Base-by-base conservation (phyloP, 23 red algal genomes). In the Rhodosorus marinus region DNA sequence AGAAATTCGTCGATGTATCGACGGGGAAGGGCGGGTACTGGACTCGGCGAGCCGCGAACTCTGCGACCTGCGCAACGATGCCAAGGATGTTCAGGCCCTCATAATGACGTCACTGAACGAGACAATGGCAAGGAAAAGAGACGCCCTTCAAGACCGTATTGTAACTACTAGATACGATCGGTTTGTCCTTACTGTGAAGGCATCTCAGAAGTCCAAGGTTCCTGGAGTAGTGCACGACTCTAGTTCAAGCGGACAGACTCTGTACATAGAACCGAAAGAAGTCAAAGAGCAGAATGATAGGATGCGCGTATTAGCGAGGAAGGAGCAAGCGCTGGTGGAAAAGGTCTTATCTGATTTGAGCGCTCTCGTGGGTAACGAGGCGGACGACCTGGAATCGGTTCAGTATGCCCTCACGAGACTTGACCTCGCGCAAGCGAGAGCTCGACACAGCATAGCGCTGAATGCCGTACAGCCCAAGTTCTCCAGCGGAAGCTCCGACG, bases 141-240 rank as follows among this genome's bases (percentile, higher is more conserved):
- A 81, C 1, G 72, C 73, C 5, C 45, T 98, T 21, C 90, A 98
- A 72, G 70, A 84, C 15, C 48, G 49, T 14, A 36, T 77, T 3
- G 49, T 74, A 8, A 98, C 72, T 4, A 46, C 46, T 22, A 72
- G 90, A 6, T 98, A 81, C 52, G 90, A 81, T 30, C 69, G 90
- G n/a, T 80, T 62, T 40, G 90, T 98, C 17, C 57, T 98, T 9
- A 55, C 78, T n/a, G 90, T 98, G 33, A 98, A 98, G 53, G 69
- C 65, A 26, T 31, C 24, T 5, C 40, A 24, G 15, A 77, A 81
- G n/a, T 47, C 24, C 24, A 22, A 28, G 15, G 67, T 98, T 35
- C 41, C 43, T 24, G 78, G 72, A 17, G 53, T 81, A 29, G 77
- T 98, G 25, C 90, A 98, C 38, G 90, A 98, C 76, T 65, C 66